phyloP scores from a whole-genome alignment of 1,284 basidiomycete genomes.

The Ceratobasidium sp. region DNA sequence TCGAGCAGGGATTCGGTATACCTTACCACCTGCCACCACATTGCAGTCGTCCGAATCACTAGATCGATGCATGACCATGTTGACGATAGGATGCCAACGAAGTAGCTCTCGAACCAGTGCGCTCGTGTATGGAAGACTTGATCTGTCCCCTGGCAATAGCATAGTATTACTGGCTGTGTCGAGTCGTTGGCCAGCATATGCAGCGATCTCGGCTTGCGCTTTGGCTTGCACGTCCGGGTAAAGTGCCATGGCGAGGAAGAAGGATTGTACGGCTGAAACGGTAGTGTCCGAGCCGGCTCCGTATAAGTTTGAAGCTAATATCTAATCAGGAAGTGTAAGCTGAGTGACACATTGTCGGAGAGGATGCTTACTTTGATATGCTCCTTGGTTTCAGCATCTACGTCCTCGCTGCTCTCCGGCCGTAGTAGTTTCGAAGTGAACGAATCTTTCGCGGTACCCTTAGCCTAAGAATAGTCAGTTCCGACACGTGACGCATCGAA shows the following conservation, averaged over 20 bases:
- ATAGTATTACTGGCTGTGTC: not conserved
- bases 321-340: not conserved
- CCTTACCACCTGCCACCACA: constrained; percentile 9
- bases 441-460: constrained; percentile 54
- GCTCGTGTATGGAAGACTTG: constrained; percentile 28
- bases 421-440: no score
- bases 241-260: constrained; percentile 24
- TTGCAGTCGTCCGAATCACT: constrained; percentile 15
- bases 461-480: constrained; percentile 49
- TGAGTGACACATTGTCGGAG: not conserved
- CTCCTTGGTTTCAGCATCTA: constrained; percentile 52
- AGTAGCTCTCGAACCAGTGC: constrained; percentile 25
- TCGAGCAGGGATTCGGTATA: constrained; percentile 30
- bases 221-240: constrained; percentile 21
- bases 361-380: constrained; percentile 52
- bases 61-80: not conserved
- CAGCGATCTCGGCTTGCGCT: constrained; percentile 13
- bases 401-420: constrained; percentile 42
- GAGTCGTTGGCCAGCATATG: not conserved
- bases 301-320: constrained; percentile 55
- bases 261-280: constrained; percentile 21
- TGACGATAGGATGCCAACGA: constrained; percentile 33
- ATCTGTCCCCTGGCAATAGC: constrained; percentile 4
- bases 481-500: no score
- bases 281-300: constrained; percentile 47